Evolutionary conservation across 2,329 filamentous ascomycete genomes (phyloP), one percentile per base, ranked within the genome.

Genomic region (Drechslera avenae): DNA sequence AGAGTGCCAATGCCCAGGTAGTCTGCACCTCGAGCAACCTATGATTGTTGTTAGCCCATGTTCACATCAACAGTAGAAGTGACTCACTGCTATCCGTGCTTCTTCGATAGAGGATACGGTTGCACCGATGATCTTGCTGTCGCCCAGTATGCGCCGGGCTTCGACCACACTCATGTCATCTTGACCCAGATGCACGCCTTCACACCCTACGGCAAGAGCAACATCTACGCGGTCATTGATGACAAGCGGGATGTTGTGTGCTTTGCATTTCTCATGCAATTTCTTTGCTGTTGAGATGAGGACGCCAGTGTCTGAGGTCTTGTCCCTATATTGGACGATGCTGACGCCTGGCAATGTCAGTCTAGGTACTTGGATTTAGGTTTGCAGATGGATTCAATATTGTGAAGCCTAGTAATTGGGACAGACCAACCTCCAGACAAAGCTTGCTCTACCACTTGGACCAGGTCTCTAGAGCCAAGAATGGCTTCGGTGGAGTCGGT

Each of bases 191-290:
- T 97, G 94, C 7, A 96, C 91, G 37, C 94, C 94, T 76, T 97
- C 93, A 50, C 90, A 94, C 10, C 86, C 89, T 35, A 92, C 83
- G 12, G 91, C 91, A 14, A 91, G 81, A 7, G 91, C 92, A 19
- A 97, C 90, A 70, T 96, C 92, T 5, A 97, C 83, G 10, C 92
- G 86, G 72, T 97, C 94, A 70, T 97, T 97, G 78, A 97, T 91
- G 46, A 97, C 79, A 50, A 97, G 81, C 23, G 93, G 93, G 3
- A 96, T 84, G 13, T 80, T 79, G 67, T 88, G 80, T 39, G 78
- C 78, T 57, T 78, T 79, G 16, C 91, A 93, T 56, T 94, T 77
- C 31, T 77, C 73, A 71, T 96, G 91, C 42, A 97, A 81, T 59
- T 78, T 81, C 62, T 81, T 82, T 13, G 87, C 92, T 34, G 82